These are phyloP conservation scores for Aquanectria penicillioides DNA, from an alignment of 2,329 filamentous ascomycete species.

Conservation along the genomic window DNA sequence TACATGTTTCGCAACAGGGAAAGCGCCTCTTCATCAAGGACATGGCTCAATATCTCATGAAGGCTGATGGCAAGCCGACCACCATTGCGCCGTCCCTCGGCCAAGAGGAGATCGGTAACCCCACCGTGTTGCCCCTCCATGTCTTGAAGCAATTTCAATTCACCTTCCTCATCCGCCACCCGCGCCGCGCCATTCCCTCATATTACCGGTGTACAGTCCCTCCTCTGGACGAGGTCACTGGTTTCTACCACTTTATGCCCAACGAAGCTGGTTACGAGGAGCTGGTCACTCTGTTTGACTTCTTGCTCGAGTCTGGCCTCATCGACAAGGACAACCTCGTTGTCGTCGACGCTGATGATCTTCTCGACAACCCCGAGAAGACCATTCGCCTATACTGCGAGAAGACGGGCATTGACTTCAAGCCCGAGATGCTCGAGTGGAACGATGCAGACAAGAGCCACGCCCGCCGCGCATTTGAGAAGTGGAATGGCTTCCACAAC, in stretches of 20 bases:
- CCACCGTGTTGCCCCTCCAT: constrained; percentile 81
- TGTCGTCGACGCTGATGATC: constrained; percentile 91
- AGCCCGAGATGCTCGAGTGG: constrained; percentile 85
- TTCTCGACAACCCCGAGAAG: constrained; percentile 83
- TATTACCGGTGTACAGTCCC: constrained; percentile 96
- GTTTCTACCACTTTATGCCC: constrained; percentile 87
- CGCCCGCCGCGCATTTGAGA: constrained; percentile 84
- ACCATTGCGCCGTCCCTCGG: constrained; percentile 84
- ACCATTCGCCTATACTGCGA: constrained; percentile 84
- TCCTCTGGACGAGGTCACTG: constrained; percentile 82
- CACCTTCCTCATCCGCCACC: constrained; percentile 96
- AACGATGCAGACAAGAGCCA: constrained; percentile 77
- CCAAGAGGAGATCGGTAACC: constrained; percentile 75
- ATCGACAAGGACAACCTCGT: constrained; percentile 81
- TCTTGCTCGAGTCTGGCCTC: constrained; percentile 73
- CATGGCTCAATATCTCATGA: constrained; percentile 91
- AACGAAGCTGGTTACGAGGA: constrained; percentile 92
- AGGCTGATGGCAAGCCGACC: constrained; percentile 74
- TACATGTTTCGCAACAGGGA: constrained; percentile 63
- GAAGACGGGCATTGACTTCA: constrained; percentile 81
- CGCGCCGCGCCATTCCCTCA: constrained; percentile 88
- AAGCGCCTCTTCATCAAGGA: constrained; percentile 99
- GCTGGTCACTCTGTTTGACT: constrained; percentile 88
- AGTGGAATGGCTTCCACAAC: constrained; percentile 97
- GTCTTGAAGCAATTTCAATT: constrained; percentile 87